Base-by-base conservation (phyloP, 768 basidiomycete genomes). In the Collybia mongolica region DNA sequence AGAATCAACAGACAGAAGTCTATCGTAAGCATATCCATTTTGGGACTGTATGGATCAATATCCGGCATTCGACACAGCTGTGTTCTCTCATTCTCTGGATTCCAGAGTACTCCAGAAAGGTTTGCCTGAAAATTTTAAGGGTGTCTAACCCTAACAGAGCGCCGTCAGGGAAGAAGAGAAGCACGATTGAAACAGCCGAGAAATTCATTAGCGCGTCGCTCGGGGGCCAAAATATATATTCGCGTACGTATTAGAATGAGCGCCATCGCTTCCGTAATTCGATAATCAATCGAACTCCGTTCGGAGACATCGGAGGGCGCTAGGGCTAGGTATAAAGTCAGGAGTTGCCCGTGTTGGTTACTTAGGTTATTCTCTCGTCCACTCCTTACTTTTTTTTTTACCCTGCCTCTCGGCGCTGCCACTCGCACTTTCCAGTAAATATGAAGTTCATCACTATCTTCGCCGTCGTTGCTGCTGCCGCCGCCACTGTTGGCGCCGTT, bases 371-470 rank as follows among this genome's bases (percentile, higher is more conserved):
- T 44, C 45, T 32, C 40, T 41, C 52, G 46, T 54, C 43, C 56
- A 46, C 44, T 56, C 53, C 44, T 58, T 48, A 37, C 53, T 51
- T 39, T 49, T 53, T 49, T 37, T 32, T 19, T 46, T 41, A n/a
- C n/a, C n/a, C n/a, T 51, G 54, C 51, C 50, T 53, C 53, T 38
- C 59, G 48, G 42, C 52, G 32, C 32, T 32, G 52, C 44, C 44
- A 46, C 51, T 24, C 23, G 32, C 32, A 32, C 32, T 32, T 32
- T 32, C 32, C 37, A 42, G 17, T 36, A 43, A 61, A 46, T 43
- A 77, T 76, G 75, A 73, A 73, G 66, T 64, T 75, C 65, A 57
- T 70, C 45, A 61, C 69, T 53, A 45, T 71, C 54, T 54, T 76
- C 54, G 63, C 76, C 44, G 38, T 72, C 56, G 54, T 79, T 48